Conservation (phyloP, 192 early-diverging fungal genomes). For the Coemansia aciculifera region DNA sequence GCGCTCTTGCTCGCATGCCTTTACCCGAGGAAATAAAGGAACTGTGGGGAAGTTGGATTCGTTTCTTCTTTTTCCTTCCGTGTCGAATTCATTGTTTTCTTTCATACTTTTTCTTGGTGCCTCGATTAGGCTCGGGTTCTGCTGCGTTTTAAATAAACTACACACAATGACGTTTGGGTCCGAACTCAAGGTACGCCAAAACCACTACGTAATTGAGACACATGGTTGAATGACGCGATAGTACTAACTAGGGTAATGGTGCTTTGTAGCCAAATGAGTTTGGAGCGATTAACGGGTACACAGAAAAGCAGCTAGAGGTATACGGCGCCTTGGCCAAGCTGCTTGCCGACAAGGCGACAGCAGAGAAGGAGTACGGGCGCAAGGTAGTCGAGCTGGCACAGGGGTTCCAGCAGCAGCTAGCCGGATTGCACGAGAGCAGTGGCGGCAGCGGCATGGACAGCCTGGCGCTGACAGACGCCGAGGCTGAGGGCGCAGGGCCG, state of each 20-base stretch:
- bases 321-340: conserved; percentile 35
- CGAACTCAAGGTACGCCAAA: conserved; percentile 42
- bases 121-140: not conserved
- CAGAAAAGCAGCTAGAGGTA: conserved; percentile 44
- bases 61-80: not conserved
- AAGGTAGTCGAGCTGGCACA: conserved; percentile 37
- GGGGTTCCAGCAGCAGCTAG: conserved; percentile 37
- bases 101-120: not conserved
- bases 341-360: conserved; percentile 43
- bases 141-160: not conserved
- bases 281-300: conserved; percentile 48
- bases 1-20: not conserved
- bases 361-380: conserved; percentile 46
- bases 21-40: not conserved
- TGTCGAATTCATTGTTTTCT: not conserved
- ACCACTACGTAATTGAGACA: not conserved
- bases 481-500: conserved; percentile 18
- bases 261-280: conserved; percentile 48
- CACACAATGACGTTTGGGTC: conserved; percentile 48
- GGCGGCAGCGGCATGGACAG: conserved; percentile 17
- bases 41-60: not conserved
- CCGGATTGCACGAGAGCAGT: conserved; percentile 12
- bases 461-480: conserved; percentile 41
- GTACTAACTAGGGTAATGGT: not conserved
- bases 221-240: not conserved